Evolutionary conservation across 352 stramenopile genomes (phyloP).

Genomic region (Pythium sukuiense): DNA sequence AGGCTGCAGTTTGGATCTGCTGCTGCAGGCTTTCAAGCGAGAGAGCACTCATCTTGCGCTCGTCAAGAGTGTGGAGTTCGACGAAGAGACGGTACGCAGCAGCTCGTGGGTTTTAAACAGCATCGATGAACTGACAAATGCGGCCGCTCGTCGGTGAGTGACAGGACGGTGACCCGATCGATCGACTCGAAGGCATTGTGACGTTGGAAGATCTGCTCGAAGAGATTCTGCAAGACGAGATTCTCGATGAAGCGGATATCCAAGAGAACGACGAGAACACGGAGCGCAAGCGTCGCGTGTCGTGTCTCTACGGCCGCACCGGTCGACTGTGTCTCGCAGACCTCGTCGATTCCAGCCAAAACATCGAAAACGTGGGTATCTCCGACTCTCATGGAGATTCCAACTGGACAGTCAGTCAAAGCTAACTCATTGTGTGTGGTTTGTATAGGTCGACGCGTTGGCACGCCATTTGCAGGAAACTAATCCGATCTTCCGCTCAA

Average conservation of each 20-base stretch:
- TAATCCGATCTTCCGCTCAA: slow-evolving; percentile 35
- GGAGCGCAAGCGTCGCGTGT: slow-evolving; percentile 49
- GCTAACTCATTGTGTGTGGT: neutral
- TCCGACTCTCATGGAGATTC: neutral
- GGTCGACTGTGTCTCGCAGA: slow-evolving; percentile 51
- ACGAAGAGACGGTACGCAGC: slow-evolving; percentile 17
- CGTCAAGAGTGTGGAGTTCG: slow-evolving; percentile 91
- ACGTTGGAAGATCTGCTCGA: slow-evolving; percentile 99
- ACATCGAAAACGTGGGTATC: slow-evolving; percentile 33
- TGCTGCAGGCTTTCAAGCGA: slow-evolving; percentile 94
- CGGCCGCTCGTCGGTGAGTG: slow-evolving; percentile 8
- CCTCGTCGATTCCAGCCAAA: slow-evolving; percentile 40
- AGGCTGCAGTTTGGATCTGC: slow-evolving; percentile 91
- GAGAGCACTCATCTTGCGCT: slow-evolving; percentile 93
- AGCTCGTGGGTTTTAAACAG: neutral
- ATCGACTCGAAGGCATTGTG: slow-evolving; percentile 96
- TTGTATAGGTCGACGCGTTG: slow-evolving; percentile 29
- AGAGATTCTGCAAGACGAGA: slow-evolving; percentile 96
- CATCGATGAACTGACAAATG: neutral
- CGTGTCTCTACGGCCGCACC: slow-evolving; percentile 43
- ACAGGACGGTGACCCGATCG: slow-evolving; percentile 80
- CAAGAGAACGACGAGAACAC: slow-evolving; percentile 36
- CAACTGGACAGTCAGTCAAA: neutral
- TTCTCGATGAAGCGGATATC: slow-evolving; percentile 95
- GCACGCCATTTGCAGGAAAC: slow-evolving; percentile 36